Evolutionary conservation across 208 protist species (phyloP).

Genomic region (Entamoeba histolytica): DNA sequence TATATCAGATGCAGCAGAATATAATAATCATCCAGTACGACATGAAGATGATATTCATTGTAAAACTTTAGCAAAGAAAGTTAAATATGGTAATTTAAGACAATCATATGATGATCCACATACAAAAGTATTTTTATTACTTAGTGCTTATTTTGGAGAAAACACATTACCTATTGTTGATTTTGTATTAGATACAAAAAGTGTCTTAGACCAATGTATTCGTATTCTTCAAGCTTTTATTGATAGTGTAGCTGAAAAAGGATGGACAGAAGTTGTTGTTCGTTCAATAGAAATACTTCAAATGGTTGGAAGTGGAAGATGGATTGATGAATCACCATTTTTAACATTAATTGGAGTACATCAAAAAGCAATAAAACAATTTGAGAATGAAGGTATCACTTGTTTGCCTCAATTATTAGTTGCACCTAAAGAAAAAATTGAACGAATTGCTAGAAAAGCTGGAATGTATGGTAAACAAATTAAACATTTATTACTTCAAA

Average conservation of each 20-base stretch:
- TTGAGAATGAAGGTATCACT: not conserved
- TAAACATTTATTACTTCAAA: not conserved
- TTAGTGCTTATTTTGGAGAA: not conserved
- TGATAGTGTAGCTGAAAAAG: not conserved
- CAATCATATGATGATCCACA: not conserved
- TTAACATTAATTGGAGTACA: not conserved
- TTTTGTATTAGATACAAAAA: not conserved
- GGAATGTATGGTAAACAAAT: not conserved
- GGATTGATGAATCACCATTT: not conserved
- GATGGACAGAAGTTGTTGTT: not conserved
- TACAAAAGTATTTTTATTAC: not conserved
- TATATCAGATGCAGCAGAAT: not conserved
- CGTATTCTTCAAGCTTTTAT: slow-evolving; percentile 3
- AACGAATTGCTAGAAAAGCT: not conserved
- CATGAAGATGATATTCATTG: slow-evolving; percentile 5
- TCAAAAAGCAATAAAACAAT: not conserved
- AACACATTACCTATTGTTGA: not conserved
- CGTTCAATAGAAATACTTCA: not conserved
- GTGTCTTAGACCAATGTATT: not conserved
- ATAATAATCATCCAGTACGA: not conserved
- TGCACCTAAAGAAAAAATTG: not conserved
- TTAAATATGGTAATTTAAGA: not conserved
- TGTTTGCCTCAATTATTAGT: not conserved
- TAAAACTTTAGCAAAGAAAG: not conserved
- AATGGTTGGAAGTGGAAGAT: not conserved